Evolutionary conservation across 2,329 filamentous ascomycete genomes (phyloP).

Genomic region (Sclerotinia trifoliorum): DNA sequence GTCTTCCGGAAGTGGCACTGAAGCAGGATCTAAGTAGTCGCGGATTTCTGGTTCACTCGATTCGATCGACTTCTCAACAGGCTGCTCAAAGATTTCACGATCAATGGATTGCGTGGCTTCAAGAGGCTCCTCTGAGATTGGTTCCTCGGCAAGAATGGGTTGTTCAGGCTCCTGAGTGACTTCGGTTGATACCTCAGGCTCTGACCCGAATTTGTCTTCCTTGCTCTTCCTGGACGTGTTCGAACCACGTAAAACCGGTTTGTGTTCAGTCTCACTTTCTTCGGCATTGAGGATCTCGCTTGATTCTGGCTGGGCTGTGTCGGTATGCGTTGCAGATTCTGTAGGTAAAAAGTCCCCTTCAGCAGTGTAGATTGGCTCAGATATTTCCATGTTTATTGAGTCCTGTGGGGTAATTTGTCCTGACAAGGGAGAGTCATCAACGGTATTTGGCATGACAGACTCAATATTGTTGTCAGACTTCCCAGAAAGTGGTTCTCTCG

Average conservation of each 20-base stretch:
- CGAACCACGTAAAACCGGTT: background rate
- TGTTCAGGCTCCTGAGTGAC: background rate
- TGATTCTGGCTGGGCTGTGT: background rate
- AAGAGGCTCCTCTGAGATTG: background rate
- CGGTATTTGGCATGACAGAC: background rate
- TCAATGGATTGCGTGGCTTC: background rate
- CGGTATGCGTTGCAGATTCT: background rate
- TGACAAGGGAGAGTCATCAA: background rate
- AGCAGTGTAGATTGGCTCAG: background rate
- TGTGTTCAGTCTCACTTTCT: background rate
- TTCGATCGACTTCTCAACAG: background rate
- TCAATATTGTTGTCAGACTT: background rate
- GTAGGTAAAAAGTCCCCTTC: background rate
- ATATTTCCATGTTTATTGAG: background rate
- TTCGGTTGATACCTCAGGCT: background rate
- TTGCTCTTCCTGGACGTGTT: conserved; percentile 3
- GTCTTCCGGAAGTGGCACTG: background rate
- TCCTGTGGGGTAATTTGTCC: background rate
- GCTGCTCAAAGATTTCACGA: background rate
- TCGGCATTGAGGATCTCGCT: background rate
- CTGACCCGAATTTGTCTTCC: background rate
- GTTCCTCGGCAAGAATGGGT: background rate
- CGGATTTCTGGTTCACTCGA: background rate
- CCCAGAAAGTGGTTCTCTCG: background rate
- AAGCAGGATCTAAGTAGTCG: background rate